Conservation (phyloP, 2,329 filamentous ascomycete genomes). For the Aureobasidium sp. region DNA sequence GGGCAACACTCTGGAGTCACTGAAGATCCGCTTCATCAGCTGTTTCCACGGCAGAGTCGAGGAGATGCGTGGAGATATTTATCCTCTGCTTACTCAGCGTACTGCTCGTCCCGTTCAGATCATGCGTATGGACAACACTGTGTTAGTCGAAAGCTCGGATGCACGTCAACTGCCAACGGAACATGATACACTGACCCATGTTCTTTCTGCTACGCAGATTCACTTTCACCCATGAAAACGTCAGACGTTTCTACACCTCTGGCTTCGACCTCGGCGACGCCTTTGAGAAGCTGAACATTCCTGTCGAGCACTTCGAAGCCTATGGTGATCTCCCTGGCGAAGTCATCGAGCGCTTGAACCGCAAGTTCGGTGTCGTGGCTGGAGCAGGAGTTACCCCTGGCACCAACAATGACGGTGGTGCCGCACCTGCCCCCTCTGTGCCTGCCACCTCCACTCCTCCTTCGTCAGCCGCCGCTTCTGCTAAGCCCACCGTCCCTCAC, state of each 20-base stretch:
- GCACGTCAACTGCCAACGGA: too few species aligned
- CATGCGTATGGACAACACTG: not conserved
- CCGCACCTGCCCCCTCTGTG: not conserved
- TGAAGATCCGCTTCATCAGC: not conserved
- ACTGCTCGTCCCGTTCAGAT: not conserved
- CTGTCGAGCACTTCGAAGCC: not conserved
- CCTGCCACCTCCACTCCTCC: not conserved
- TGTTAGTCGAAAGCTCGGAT: not conserved
- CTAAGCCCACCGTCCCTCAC: not conserved
- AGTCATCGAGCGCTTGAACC: not conserved
- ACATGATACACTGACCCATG: not conserved
- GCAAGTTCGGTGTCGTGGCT: not conserved
- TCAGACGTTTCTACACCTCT: not conserved
- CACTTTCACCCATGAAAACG: not conserved
- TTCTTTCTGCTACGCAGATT: not conserved
- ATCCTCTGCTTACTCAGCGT: not conserved
- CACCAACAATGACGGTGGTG: not conserved
- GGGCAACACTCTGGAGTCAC: not conserved
- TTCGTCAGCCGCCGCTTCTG: not conserved
- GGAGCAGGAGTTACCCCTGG: not conserved
- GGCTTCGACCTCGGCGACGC: not conserved
- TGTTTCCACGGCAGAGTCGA: not conserved
- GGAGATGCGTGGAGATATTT: not conserved
- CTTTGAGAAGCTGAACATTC: not conserved
- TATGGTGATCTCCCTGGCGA: slow-evolving; percentile 1